Evolutionary conservation across 2,329 filamentous ascomycete genomes (phyloP), one percentile per base, ranked within the genome.

Genomic region (Trichoderma afroharzianum): DNA sequence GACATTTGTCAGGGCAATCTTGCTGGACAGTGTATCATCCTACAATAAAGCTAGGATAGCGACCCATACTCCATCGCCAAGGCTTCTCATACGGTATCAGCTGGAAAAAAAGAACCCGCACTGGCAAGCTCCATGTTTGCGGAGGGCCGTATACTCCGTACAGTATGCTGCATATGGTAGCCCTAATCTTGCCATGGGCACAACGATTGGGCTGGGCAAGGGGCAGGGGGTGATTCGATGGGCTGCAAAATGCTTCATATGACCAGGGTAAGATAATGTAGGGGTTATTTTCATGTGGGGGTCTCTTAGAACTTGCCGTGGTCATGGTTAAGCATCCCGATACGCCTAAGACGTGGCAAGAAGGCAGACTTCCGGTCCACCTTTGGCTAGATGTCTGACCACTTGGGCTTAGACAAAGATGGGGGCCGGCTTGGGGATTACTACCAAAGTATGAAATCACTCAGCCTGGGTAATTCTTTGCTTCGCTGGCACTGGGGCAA

Each of bases 221-320:
- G 39, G 36, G 3, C 55, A 32, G 26, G 36, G 28, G 28, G 36
- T 43, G 30, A 36, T 69, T 39, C 21, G 43, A 62, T 61, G 57
- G 67, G 58, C 43, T 39, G 47, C 50, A 36, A 69, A 32, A 53
- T 30, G 39, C 58, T 62, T 68, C 55, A 18, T 36, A 24, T 18
- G 14, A 11, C 55, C n/a, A 47, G 43, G 53, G 66, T 30, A 30
- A 62, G 21, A 15, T n/a, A 50, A 28, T 26, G 55, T 68, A 68
- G 55, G 64, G 67, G 53, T 62, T 11, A 28, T 30, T 43, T 53
- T 24, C 57, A 18, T 33, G 67, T 69, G 67, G 67, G 67, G 67
- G 67, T 69, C 21, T 24, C 24, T 26, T 28, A 18, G 36, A 39
- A 36, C 50, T 69, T 28, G 18, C 53, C 26, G 18, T 43, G 4